Percentiles rank a stretch among this genome's conserved stretches.
Conservation (phyloP, 306 rosid species). For the Lupinus albus region DNA sequence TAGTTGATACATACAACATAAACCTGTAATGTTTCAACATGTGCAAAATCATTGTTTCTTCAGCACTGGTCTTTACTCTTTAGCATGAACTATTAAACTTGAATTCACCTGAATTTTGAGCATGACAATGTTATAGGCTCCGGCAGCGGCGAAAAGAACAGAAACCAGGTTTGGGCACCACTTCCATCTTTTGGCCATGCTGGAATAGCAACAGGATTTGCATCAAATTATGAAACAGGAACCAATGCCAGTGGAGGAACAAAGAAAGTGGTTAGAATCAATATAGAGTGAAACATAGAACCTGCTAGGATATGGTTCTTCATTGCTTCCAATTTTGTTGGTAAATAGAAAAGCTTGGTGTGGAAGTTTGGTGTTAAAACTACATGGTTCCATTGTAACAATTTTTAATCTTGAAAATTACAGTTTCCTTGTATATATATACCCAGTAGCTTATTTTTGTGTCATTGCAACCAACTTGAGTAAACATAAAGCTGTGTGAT, state of each 20-base stretch:
- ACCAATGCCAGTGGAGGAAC: constrained; percentile 44
- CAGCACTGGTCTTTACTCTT: neutral
- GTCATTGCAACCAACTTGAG: neutral
- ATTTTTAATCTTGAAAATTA: neutral
- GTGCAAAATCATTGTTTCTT: neutral
- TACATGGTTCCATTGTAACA: neutral
- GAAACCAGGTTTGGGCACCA: constrained; percentile 36
- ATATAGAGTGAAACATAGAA: constrained; percentile 54
- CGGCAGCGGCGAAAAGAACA: constrained; percentile 34
- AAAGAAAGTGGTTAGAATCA: constrained; percentile 73
- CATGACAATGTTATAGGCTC: constrained; percentile 45
- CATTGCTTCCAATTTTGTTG: neutral
- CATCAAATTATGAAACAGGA: constrained; percentile 40
- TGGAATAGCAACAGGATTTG: constrained; percentile 39
- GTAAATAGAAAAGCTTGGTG: neutral
- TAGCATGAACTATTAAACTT: neutral
- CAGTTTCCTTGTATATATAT: neutral
- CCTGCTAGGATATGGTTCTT: neutral
- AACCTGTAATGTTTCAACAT: constrained; percentile 2
- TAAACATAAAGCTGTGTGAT: neutral
- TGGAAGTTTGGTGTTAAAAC: neutral
- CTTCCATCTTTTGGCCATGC: constrained; percentile 41
- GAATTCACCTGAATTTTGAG: constrained; percentile 3
- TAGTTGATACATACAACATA: constrained; percentile 2
- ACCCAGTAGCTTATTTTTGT: neutral